Evolutionary conservation across 2,329 filamentous ascomycete genomes (phyloP), one percentile per base, ranked within the genome.

Genomic region (Apiospora arundinis): DNA sequence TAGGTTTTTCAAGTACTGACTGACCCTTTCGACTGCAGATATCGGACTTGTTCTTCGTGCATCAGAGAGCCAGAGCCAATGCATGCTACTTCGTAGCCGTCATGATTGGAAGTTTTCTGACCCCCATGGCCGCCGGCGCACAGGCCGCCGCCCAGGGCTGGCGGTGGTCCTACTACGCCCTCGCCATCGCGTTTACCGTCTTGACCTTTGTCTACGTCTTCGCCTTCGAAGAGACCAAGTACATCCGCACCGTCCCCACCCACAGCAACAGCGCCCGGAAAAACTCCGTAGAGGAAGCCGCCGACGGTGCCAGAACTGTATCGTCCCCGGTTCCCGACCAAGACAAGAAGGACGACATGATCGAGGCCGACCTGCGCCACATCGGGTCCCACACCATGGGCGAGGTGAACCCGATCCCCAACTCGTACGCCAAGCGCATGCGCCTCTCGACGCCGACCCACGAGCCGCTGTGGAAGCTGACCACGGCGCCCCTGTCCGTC

Each of bases 41-140:
- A 40, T 72, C 76, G 0, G 80, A 82, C 68, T 70, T 82, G 1
- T 81, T 81, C 72, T 80, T 81, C n/a, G 72, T 80, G 23, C 76
- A 81, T 65, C 76, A 79, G 5, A 74, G 80, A 6, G 80, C 76
- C 5, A 74, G 77, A 3, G 80, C 79, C 4, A 81, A 79, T 18
- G 79, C 76, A 1, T 8, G 79, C 11, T 82, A 82, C 66, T 79
- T 82, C 48, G 76, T 76, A 2, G 73, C 76, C 4, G 77, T 81
- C 28, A 81, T 79, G 73, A 72, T 79, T 4, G 81, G 69, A n/a
- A 75, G 9, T 72, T 81, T 80, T 69, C 75, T 82, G 6, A 74
- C 75, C 0, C 80, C 80, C 21, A 77, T 81, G 25, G 78, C 78
- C 1, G 77, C 80, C 0, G 81, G 79, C 7, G 74, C 76, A 1